Percentiles rank a stretch among this genome's conserved stretches.
Evolutionary conservation across 2,329 filamentous ascomycete species (phyloP).

Genomic region (Xylaria sp.): DNA sequence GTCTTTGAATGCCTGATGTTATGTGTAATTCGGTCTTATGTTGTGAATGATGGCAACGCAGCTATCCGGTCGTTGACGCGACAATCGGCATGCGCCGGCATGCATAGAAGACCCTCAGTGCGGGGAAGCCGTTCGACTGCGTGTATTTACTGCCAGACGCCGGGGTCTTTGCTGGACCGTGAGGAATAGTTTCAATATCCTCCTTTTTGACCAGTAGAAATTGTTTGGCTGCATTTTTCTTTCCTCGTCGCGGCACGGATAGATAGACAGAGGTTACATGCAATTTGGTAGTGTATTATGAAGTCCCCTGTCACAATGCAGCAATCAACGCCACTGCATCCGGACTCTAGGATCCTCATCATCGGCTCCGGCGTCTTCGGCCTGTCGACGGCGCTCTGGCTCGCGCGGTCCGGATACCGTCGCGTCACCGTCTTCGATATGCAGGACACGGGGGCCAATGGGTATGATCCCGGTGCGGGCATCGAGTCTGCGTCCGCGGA

Average conservation of each 20-base stretch:
- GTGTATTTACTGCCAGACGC: neutral
- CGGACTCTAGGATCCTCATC: conserved; percentile 51
- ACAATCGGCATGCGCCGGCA: neutral
- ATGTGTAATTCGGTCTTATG: neutral
- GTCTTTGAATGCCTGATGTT: no score
- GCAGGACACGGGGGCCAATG: conserved; percentile 55
- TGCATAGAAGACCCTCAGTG: conserved; percentile 8
- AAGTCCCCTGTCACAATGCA: neutral
- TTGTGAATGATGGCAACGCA: neutral
- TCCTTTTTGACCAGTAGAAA: neutral
- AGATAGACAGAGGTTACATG: neutral
- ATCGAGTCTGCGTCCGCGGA: conserved; percentile 52
- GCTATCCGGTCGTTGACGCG: neutral
- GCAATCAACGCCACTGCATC: conserved; percentile 11
- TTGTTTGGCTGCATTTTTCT: neutral
- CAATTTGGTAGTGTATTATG: neutral
- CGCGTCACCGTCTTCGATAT: conserved; percentile 62
- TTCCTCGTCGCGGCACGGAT: neutral
- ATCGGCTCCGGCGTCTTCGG: conserved; percentile 58
- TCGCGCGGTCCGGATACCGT: conserved; percentile 58
- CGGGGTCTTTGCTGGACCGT: neutral
- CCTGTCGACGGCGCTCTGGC: conserved; percentile 56
- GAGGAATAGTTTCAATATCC: neutral
- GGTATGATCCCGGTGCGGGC: conserved; percentile 56
- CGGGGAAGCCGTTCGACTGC: conserved; percentile 12